A percentile compares a stretch with the other conserved stretches of the same genome.
phyloP scores from a whole-genome alignment of 1,139 yeast species.

The Protomyces gravidus region DNA sequence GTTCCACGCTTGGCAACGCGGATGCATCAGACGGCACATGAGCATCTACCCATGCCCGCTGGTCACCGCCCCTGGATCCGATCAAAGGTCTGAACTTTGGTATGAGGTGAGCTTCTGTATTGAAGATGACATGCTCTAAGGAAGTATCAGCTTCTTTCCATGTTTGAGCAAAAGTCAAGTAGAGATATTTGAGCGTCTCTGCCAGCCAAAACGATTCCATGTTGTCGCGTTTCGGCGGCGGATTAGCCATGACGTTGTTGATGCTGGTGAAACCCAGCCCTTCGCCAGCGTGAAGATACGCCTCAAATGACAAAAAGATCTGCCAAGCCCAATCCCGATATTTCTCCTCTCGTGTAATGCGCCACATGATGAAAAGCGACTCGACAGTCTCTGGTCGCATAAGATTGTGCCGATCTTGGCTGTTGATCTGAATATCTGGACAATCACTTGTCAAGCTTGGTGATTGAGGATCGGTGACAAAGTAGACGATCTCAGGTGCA shows the following conservation, averaged over 20 bases:
- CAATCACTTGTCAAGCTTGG: slow-evolving; percentile 33
- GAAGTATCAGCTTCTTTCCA: slow-evolving; percentile 59
- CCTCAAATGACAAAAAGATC: slow-evolving; percentile 66
- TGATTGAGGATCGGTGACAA: slow-evolving; percentile 49
- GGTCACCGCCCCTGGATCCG: background rate
- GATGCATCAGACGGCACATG: slow-evolving; percentile 1
- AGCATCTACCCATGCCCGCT: slow-evolving; percentile 10
- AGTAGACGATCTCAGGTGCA: slow-evolving; percentile 83
- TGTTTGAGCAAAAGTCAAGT: slow-evolving; percentile 58
- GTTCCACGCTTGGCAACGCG: background rate
- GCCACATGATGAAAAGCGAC: slow-evolving; percentile 72
- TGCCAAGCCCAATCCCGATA: slow-evolving; percentile 91
- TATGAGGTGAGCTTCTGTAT: slow-evolving; percentile 90
- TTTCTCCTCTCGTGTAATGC: slow-evolving; percentile 66
- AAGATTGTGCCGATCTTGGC: slow-evolving; percentile 70
- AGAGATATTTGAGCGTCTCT: slow-evolving; percentile 84
- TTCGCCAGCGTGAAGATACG: slow-evolving; percentile 51
- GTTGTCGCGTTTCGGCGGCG: slow-evolving; percentile 58
- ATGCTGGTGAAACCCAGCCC: slow-evolving; percentile 62
- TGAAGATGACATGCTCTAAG: slow-evolving; percentile 68
- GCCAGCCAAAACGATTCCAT: slow-evolving; percentile 94
- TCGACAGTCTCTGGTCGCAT: slow-evolving; percentile 96
- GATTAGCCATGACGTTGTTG: slow-evolving; percentile 54
- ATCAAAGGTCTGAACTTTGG: slow-evolving; percentile 51
- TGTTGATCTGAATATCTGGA: slow-evolving; percentile 64